Evolutionary conservation across 371 early-diverging fungal species (phyloP).

Genomic region (Capillidium heterosporum): DNA sequence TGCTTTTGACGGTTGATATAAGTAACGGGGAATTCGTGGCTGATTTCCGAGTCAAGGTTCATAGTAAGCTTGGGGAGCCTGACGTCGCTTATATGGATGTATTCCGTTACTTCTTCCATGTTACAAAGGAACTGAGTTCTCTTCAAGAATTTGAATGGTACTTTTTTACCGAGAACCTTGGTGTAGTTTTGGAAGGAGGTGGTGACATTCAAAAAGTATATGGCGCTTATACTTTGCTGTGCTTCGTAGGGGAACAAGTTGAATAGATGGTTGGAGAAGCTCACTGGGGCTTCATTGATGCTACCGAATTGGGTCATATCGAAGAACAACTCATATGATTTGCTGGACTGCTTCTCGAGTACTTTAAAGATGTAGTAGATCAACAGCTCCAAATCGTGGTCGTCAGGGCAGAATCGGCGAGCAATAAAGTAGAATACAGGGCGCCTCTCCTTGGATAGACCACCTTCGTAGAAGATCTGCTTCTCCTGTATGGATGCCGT

Average conservation of each 20-base stretch:
- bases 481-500: slow-evolving; percentile 40
- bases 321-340: slow-evolving; percentile 56
- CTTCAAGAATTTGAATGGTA: slow-evolving; percentile 38
- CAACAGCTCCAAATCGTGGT: slow-evolving; percentile 65
- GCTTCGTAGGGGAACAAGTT: slow-evolving; percentile 49
- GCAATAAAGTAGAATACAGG: slow-evolving; percentile 75
- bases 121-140: slow-evolving; percentile 39
- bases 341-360: slow-evolving; percentile 30
- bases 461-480: slow-evolving; percentile 62
- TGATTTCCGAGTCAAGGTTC: slow-evolving; percentile 45
- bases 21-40: slow-evolving; percentile 41
- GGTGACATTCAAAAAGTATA: slow-evolving; percentile 65
- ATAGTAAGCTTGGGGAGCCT: slow-evolving; percentile 59
- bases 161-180: slow-evolving; percentile 30
- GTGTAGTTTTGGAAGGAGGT: slow-evolving; percentile 50
- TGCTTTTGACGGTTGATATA: slow-evolving; percentile 36
- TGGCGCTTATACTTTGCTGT: slow-evolving; percentile 24
- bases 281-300: slow-evolving; percentile 59
- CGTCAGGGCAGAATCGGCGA: slow-evolving; percentile 50
- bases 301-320: slow-evolving; percentile 68
- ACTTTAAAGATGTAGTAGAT: slow-evolving; percentile 39
- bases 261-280: slow-evolving; percentile 52
- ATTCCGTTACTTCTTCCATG: slow-evolving; percentile 47
- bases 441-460: slow-evolving; percentile 50
- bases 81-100: slow-evolving; percentile 44